phyloP scores from a whole-genome alignment of 2,329 filamentous ascomycete genomes.

The Ciborinia camelliae region DNA sequence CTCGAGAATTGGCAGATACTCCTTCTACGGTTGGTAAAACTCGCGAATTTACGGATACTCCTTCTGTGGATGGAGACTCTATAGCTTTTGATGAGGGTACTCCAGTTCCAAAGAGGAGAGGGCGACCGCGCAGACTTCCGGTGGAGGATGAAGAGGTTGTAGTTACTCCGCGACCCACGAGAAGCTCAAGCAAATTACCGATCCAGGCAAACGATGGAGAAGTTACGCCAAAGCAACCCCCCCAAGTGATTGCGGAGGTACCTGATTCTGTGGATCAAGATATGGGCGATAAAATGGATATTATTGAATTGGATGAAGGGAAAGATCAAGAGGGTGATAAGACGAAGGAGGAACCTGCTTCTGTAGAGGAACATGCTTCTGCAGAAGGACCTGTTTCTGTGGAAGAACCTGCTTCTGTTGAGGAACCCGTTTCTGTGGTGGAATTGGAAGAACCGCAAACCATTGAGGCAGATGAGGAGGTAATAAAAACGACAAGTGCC shows the following conservation, averaged over 20 bases:
- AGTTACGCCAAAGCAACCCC: constrained; percentile 15
- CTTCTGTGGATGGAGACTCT: constrained; percentile 22
- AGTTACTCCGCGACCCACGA: constrained; percentile 23
- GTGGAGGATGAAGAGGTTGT: constrained; percentile 17
- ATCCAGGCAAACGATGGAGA: constrained; percentile 27
- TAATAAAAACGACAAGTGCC: neutral
- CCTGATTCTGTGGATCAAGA: constrained; percentile 31
- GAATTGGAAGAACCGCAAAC: neutral
- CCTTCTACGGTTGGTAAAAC: constrained; percentile 20
- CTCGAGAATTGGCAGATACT: constrained; percentile 15
- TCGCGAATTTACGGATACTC: constrained; percentile 12
- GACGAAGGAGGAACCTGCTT: constrained; percentile 53
- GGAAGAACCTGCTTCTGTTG: no score
- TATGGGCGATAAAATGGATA: constrained; percentile 37
- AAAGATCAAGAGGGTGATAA: constrained; percentile 39
- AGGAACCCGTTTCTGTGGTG: no score
- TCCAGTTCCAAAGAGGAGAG: constrained; percentile 21
- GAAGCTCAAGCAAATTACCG: constrained; percentile 31
- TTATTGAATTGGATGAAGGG: constrained; percentile 36
- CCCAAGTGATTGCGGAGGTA: constrained; percentile 31
- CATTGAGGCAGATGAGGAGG: constrained; percentile 2
- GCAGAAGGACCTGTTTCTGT: no score
- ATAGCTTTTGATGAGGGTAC: constrained; percentile 18
- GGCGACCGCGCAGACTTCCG: constrained; percentile 15
- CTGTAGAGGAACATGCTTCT: no score